A percentile compares a stretch with the other conserved stretches of the same genome.
Conservation (phyloP, 805 yeast species). For the Saccharomycopsis lassenensis region DNA sequence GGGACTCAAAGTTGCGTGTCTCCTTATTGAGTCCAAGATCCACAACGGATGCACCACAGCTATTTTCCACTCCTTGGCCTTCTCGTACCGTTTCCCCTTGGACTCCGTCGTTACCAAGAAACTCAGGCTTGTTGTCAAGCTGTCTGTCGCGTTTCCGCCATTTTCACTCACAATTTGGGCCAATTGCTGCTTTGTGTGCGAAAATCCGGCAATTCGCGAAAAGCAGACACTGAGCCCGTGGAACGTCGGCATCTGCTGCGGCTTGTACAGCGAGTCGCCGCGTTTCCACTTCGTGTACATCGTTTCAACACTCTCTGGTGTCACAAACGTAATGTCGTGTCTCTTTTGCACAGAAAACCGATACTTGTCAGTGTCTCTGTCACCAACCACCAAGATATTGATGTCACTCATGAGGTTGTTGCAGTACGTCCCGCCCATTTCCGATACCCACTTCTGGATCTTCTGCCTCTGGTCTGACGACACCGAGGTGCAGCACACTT, state of each 20-base stretch:
- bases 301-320: conserved; percentile 33
- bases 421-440: conserved; percentile 38
- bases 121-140: conserved; percentile 34
- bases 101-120: conserved; percentile 40
- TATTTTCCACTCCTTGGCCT: conserved; percentile 33
- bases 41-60: conserved; percentile 32
- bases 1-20: conserved; percentile 29
- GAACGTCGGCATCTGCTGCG: conserved; percentile 30
- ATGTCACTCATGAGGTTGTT: conserved; percentile 42
- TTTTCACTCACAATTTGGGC: conserved; percentile 27
- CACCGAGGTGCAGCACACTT: conserved; percentile 19
- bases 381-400: conserved; percentile 41
- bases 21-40: conserved; percentile 29
- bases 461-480: conserved; percentile 14
- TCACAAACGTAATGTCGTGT: conserved; percentile 46
- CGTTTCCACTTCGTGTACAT: conserved; percentile 42
- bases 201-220: conserved; percentile 25
- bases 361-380: conserved; percentile 42
- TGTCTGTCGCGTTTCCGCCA: conserved; percentile 43
- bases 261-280: conserved; percentile 31
- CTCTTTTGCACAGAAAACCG: conserved; percentile 32
- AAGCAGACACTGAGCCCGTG: conserved; percentile 29
- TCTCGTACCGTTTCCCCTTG: conserved; percentile 40
- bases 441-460: conserved; percentile 27
- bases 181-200: conserved; percentile 25